A percentile compares a stretch with the other conserved stretches of the same genome.
These are phyloP conservation scores for Medicago ruthenica DNA, from an alignment of 306 rosid genomes.

Conservation along the genomic window DNA sequence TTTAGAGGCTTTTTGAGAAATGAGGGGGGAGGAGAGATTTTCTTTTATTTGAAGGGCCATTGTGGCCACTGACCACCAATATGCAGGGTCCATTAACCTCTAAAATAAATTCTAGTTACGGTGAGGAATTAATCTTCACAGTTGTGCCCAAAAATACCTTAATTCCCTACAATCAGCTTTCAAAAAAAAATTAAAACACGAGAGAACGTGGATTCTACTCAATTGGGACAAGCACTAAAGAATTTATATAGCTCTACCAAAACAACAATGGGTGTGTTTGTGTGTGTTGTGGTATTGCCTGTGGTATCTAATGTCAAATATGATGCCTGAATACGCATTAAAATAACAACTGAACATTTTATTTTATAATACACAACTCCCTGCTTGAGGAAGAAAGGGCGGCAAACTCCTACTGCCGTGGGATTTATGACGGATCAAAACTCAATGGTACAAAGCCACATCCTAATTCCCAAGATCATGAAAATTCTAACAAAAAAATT, in stretches of 20 bases:
- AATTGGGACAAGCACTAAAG: no score
- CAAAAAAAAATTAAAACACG: background rate
- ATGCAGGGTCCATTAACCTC: no score
- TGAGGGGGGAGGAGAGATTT: no score
- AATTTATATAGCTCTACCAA: background rate
- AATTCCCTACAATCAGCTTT: conserved; percentile 11
- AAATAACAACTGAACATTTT: conserved; percentile 6
- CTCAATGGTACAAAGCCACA: conserved; percentile 30
- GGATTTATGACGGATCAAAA: conserved; percentile 4
- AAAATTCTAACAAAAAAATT: conserved; percentile 17
- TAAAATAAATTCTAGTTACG: no score
- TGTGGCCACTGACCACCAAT: no score
- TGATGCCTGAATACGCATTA: background rate
- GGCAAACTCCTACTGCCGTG: background rate
- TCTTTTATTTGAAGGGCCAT: no score
- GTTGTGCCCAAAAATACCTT: background rate
- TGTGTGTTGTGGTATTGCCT: background rate
- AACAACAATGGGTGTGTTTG: background rate
- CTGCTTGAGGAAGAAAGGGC: conserved; percentile 13
- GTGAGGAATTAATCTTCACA: no score
- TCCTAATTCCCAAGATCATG: conserved; percentile 17
- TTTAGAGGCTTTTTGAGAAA: no score
- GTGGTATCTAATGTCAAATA: background rate
- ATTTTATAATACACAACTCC: conserved; percentile 26
- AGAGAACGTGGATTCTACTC: background rate